Conservation (phyloP, 768 basidiomycete genomes). For the Termitomyces sp. region DNA sequence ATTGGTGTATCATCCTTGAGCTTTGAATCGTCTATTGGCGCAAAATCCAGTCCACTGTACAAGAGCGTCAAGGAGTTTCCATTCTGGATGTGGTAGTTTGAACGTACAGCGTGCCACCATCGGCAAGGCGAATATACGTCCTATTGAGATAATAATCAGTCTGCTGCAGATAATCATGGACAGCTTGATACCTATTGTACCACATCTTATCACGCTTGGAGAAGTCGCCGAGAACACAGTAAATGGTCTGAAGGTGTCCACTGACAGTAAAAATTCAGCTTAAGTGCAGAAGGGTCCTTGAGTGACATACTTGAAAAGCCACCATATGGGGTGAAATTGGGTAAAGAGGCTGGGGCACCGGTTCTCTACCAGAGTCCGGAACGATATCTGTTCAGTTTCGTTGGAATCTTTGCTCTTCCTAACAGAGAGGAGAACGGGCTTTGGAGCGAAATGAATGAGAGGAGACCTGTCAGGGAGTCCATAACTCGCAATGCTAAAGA, state of each 20-base stretch:
- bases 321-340: conserved; percentile 46
- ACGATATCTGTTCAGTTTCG: conserved; percentile 36
- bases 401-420: conserved; percentile 29
- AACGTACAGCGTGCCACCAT: conserved; percentile 66
- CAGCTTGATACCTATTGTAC: conserved; percentile 47
- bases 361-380: conserved; percentile 38
- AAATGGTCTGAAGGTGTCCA: conserved; percentile 65
- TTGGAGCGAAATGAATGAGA: conserved; percentile 37
- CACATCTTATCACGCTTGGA: conserved; percentile 52
- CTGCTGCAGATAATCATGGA: not conserved
- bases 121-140: conserved; percentile 48
- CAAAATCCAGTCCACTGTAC: conserved; percentile 64
- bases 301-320: conserved; percentile 45
- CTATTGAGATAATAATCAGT: conserved; percentile 22
- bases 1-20: conserved; percentile 46
- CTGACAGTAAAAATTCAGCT: conserved; percentile 26
- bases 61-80: not conserved
- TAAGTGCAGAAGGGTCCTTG: not conserved
- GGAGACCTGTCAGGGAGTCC: conserved; percentile 23
- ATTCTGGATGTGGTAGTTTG: conserved; percentile 8
- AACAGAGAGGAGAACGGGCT: conserved; percentile 35
- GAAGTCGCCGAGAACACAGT: conserved; percentile 61
- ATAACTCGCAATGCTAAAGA: conserved; percentile 24
- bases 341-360: conserved; percentile 42
- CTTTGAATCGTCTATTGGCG: conserved; percentile 41